Conservation (phyloP, 2,329 filamentous ascomycete species). For the Fusarium sp. region DNA sequence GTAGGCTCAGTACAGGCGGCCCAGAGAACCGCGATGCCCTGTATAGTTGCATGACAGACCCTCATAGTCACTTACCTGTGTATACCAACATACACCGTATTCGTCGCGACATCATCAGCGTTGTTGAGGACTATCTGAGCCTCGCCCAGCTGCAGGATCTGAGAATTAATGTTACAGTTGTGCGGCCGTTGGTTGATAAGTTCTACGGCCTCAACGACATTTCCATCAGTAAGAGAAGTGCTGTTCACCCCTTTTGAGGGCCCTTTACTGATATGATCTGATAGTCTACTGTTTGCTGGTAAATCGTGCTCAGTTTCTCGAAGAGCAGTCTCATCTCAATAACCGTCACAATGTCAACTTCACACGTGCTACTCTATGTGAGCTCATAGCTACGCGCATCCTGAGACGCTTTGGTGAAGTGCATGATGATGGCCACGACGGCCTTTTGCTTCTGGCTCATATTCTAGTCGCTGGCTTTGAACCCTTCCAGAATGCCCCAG, state of each 20-base stretch:
- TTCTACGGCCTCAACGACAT: slow-evolving; percentile 83
- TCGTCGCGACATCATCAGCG: slow-evolving; percentile 69
- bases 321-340: slow-evolving; percentile 78
- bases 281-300: slow-evolving; percentile 84
- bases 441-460: slow-evolving; percentile 78
- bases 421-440: slow-evolving; percentile 73
- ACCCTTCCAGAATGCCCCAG: slow-evolving; percentile 84
- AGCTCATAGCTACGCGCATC: slow-evolving; percentile 81
- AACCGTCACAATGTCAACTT: slow-evolving; percentile 85
- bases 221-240: slow-evolving; percentile 68
- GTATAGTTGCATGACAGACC: slow-evolving; percentile 65
- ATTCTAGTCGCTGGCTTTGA: slow-evolving; percentile 86
- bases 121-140: slow-evolving; percentile 71
- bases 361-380: slow-evolving; percentile 81
- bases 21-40: slow-evolving; percentile 48
- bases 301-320: slow-evolving; percentile 81
- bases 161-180: slow-evolving; percentile 82
- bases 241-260: background rate
- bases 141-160: slow-evolving; percentile 82
- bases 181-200: slow-evolving; percentile 84
- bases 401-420: slow-evolving; percentile 83
- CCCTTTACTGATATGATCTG: slow-evolving; percentile 4
- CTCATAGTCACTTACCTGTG: slow-evolving; percentile 72
- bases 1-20: slow-evolving; percentile 44
- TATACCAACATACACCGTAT: slow-evolving; percentile 83